A percentile compares a stretch with the other conserved stretches of the same genome.
Conservation (phyloP, 2,329 filamentous ascomycete genomes). For the Scopulariopsis brevicaulis region DNA sequence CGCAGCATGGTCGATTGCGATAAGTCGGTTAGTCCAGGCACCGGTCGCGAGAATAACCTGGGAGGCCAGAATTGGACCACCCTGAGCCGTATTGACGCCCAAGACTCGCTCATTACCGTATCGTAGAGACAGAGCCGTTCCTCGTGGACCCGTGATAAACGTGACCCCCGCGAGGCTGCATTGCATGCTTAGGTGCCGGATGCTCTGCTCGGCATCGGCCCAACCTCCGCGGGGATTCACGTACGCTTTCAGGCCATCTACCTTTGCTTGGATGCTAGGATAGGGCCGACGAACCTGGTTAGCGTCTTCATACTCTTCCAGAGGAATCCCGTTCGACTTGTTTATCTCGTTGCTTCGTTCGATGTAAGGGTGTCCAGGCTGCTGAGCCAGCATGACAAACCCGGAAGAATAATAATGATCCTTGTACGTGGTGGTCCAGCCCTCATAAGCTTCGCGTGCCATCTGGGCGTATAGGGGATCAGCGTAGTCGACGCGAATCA, state of each 20-base stretch:
- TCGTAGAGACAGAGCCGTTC: slow-evolving; percentile 30
- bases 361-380: slow-evolving; percentile 41
- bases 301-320: not conserved
- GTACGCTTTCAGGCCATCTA: slow-evolving; percentile 44
- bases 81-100: slow-evolving; percentile 41
- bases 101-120: slow-evolving; percentile 21
- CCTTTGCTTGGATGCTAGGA: slow-evolving; percentile 30
- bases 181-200: slow-evolving; percentile 23
- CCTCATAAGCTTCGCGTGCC: slow-evolving; percentile 56
- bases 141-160: slow-evolving; percentile 31
- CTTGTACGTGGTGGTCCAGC: slow-evolving; percentile 46
- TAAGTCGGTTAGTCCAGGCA: slow-evolving; percentile 70
- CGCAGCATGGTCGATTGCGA: slow-evolving; percentile 67
- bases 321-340: not conserved
- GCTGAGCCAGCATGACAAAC: not conserved
- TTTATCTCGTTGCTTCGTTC: slow-evolving; percentile 33
- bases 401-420: not conserved
- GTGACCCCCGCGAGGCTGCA: slow-evolving; percentile 45
- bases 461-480: slow-evolving; percentile 66
- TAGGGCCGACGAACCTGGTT: not conserved
- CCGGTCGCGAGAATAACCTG: slow-evolving; percentile 74
- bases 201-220: slow-evolving; percentile 66
- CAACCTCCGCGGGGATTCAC: slow-evolving; percentile 66
- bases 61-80: slow-evolving; percentile 45
- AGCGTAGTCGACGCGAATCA: slow-evolving; percentile 67